Conservation (phyloP, 1,284 basidiomycete genomes). For the Rhodotorula sp. region DNA sequence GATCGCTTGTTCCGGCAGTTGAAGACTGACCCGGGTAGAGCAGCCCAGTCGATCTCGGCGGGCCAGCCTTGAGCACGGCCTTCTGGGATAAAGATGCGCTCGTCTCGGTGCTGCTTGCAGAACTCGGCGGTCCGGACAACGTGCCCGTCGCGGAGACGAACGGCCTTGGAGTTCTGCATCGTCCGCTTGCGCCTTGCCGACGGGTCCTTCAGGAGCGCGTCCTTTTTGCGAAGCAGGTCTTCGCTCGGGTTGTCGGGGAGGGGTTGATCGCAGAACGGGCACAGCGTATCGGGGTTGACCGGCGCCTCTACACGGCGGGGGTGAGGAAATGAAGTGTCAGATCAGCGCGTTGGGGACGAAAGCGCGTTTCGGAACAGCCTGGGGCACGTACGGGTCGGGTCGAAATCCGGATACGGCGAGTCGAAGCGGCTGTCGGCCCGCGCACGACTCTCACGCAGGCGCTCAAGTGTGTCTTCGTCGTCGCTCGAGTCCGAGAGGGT, state of each 20-base stretch:
- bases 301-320: background rate
- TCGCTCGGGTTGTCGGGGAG: constrained; percentile 30
- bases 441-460: background rate
- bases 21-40: constrained; percentile 22
- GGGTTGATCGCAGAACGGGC: constrained; percentile 41
- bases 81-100: constrained; percentile 34
- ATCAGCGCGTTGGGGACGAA: too few species aligned
- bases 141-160: constrained; percentile 28
- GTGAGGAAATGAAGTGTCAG: too few species aligned
- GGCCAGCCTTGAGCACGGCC: constrained; percentile 38
- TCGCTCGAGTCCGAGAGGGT: background rate
- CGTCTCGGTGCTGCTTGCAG: constrained; percentile 39
- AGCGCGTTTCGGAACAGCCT: background rate
- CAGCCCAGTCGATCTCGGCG: constrained; percentile 28
- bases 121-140: constrained; percentile 18
- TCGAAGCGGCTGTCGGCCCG: background rate
- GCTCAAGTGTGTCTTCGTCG: background rate
- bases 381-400: background rate
- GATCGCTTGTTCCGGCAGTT: background rate
- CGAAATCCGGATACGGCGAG: constrained; percentile 3
- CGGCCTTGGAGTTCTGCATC: constrained; percentile 23
- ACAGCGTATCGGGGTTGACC: constrained; percentile 30
- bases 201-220: constrained; percentile 26
- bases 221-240: constrained; percentile 26
- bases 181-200: constrained; percentile 16